Base-by-base conservation (phyloP, 2,329 filamentous ascomycete genomes). In the Xylaria hypoxylon region DNA sequence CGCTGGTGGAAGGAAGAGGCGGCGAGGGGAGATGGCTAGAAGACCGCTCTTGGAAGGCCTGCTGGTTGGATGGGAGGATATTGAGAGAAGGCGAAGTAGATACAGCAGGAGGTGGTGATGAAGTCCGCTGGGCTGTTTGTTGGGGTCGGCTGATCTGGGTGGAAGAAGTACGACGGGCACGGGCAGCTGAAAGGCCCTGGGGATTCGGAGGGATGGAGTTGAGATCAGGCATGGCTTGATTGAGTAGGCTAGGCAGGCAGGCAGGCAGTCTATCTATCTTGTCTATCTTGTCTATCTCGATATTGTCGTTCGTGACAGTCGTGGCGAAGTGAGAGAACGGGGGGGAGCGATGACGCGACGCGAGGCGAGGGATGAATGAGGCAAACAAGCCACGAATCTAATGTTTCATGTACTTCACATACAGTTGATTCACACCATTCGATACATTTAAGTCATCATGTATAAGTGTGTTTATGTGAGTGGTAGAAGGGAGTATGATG, bases 141-240 rank as follows among this genome's bases (percentile, higher is more conserved):
- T 55, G 71, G 15, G 69, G 59, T 26, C 69, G 71, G 24, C 59
- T 33, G 44, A 83, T 83, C 62, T 83, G 81, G 64, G 78, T 78
- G 22, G 79, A 77, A 33, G 84, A 84, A 47, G 81, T 76, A 53
- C 84, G 83, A 55, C 82, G 79, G n/a, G 81, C 80, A 59, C 83
- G 79, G 24, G 81, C 80, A 8, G 75, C 71, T 22, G 79, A 80
- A 38, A 83, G 78, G 42, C 80, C 75, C 68, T 80, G 82, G 57
- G 84, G 83, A 61, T 83, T 86, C 7, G 83, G 77, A 45, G 85
- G 83, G 13, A 87, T 84, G 19, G 84, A 83, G 78, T 88, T 87
- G 70, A 87, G 81, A 70, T 87, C 85, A 26, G 73, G 72, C 74
- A 76, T 74, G 5, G 62, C 70, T 52, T n/a, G 31, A 8, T 26